A percentile compares a stretch with the other conserved stretches of the same genome.
Conservation (phyloP, 2,329 filamentous ascomycete species). For the Intubia oerlemansii region DNA sequence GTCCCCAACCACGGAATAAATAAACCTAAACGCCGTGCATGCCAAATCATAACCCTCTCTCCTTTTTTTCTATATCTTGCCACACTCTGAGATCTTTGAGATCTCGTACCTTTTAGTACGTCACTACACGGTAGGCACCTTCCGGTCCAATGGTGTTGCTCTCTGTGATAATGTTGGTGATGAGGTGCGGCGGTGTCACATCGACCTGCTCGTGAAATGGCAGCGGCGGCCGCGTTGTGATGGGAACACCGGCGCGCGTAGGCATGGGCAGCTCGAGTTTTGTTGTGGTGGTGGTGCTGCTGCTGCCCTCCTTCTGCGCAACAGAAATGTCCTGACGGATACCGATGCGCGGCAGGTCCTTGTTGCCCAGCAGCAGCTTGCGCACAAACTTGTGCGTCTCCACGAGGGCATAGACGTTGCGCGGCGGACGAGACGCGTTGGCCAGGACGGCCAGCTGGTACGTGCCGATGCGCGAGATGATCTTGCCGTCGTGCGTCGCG, state of each 20-base stretch:
- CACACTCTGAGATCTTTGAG: no score
- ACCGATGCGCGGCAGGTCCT: slow-evolving; percentile 39
- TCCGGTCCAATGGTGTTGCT: slow-evolving; percentile 31
- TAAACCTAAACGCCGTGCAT: no score
- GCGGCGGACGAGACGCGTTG: slow-evolving; percentile 27
- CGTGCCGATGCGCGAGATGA: slow-evolving; percentile 69
- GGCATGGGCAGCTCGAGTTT: no score
- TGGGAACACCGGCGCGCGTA: slow-evolving; percentile 8
- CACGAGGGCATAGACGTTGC: slow-evolving; percentile 68
- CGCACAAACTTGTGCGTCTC: slow-evolving; percentile 96
- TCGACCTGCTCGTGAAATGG: slow-evolving; percentile 36
- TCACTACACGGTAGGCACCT: slow-evolving; percentile 6
- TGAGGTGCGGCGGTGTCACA: slow-evolving; percentile 47
- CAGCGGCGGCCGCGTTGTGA: slow-evolving; percentile 14
- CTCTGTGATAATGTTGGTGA: slow-evolving; percentile 57
- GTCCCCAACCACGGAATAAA: no score
- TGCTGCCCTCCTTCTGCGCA: slow-evolving; percentile 28
- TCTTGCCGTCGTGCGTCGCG: slow-evolving; percentile 82
- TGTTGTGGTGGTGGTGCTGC: no score
- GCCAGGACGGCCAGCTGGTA: slow-evolving; percentile 76
- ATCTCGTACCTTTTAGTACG: no score
- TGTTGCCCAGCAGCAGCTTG: slow-evolving; percentile 63
- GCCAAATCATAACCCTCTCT: no score
- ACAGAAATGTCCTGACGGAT: slow-evolving; percentile 48
- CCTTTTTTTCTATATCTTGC: no score